Percentiles rank a stretch among this genome's conserved stretches.
phyloP scores from a whole-genome alignment of 495 filamentous ascomycete species.

The Penicillium mononematosum region DNA sequence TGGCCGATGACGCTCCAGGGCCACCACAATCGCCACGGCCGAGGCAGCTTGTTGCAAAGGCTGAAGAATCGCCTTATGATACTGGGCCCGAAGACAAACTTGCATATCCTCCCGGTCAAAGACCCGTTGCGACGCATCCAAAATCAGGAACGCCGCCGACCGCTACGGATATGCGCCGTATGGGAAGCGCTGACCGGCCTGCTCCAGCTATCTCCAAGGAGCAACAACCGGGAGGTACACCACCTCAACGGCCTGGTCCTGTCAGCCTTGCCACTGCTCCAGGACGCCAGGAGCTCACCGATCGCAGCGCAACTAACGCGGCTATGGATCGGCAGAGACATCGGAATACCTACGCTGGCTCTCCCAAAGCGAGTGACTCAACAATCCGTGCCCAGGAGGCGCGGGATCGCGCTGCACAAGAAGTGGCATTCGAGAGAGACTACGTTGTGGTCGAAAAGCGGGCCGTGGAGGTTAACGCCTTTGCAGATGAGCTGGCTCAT shows the following conservation, averaged over 20 bases:
- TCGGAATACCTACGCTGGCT: conserved; percentile 48
- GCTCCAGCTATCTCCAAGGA: conserved; percentile 31
- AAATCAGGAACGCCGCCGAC: conserved; percentile 41
- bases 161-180: conserved; percentile 37
- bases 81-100: conserved; percentile 28
- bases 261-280: conserved; percentile 60
- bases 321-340: conserved; percentile 52
- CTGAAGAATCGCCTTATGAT: conserved; percentile 27
- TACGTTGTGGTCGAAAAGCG: conserved; percentile 96
- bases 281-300: conserved; percentile 52
- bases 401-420: conserved; percentile 75
- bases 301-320: conserved; percentile 31
- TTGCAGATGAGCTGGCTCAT: conserved; percentile 89
- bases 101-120: conserved; percentile 28
- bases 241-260: conserved; percentile 41
- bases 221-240: conserved; percentile 22
- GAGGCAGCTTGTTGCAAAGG: conserved; percentile 8
- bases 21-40: conserved; percentile 25
- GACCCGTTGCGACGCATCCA: conserved; percentile 26
- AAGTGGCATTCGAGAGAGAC: conserved; percentile 85
- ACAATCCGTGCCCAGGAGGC: conserved; percentile 51
- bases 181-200: conserved; percentile 41
- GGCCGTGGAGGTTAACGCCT: conserved; percentile 91
- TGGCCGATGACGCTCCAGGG: conserved; percentile 60
- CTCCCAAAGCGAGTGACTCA: conserved; percentile 47